A percentile compares a stretch with the other conserved stretches of the same genome.
Conservation (phyloP, 805 yeast species). For the Saccharomyces mikatae region DNA sequence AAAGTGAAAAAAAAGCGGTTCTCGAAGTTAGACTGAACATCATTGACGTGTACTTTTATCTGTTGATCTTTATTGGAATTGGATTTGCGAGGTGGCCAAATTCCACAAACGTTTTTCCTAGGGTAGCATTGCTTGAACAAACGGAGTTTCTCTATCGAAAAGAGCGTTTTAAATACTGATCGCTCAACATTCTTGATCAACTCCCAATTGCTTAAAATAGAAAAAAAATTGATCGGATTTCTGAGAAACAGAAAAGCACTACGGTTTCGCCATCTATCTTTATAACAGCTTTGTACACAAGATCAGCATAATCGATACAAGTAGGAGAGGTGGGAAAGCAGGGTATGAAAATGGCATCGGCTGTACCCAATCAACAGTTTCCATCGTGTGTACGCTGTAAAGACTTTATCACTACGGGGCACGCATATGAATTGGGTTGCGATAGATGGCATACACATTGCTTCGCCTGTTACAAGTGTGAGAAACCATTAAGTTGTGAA, state of each 20-base stretch:
- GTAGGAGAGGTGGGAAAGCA: not conserved
- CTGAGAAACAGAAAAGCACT: not conserved
- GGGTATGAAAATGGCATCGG: not conserved
- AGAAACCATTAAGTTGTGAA: constrained; percentile 69
- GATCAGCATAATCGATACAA: not conserved
- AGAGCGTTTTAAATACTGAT: not conserved
- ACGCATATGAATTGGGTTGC: constrained; percentile 90
- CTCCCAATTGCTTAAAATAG: not conserved
- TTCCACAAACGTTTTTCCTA: not conserved
- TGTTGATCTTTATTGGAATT: not conserved
- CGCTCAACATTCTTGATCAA: not conserved
- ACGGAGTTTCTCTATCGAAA: not conserved
- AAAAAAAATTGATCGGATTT: not conserved
- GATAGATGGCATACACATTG: constrained; percentile 95
- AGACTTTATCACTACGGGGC: constrained; percentile 70
- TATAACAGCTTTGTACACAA: not conserved
- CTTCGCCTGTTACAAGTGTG: constrained; percentile 82
- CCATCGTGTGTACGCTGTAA: constrained; percentile 38
- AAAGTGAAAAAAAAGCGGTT: not conserved
- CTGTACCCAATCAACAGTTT: not conserved
- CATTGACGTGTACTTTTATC: not conserved
- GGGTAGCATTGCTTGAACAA: not conserved
- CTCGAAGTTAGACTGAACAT: not conserved
- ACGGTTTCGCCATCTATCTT: not conserved
- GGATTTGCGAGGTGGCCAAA: not conserved